Evolutionary conservation across 495 filamentous ascomycete species (phyloP).

Genomic region (Neohortaea acidophila): DNA sequence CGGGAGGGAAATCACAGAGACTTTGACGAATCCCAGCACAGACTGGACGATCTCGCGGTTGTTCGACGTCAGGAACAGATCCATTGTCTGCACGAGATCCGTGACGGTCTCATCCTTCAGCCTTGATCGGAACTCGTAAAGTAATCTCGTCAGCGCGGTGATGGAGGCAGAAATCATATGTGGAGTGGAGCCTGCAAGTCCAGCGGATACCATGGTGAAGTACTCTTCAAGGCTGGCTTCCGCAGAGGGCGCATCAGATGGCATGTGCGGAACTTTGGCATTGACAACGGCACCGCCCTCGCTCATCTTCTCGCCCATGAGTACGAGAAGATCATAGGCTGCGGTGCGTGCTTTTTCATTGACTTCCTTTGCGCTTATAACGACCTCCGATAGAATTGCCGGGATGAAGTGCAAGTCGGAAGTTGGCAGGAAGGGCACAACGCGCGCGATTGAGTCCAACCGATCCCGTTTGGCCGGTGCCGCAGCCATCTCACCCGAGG

Average conservation of each 20-base stretch:
- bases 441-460: slow-evolving; percentile 60
- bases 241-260: slow-evolving; percentile 56
- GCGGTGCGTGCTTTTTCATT: slow-evolving; percentile 82
- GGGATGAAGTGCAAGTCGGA: slow-evolving; percentile 82
- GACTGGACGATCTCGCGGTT: slow-evolving; percentile 91
- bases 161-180: slow-evolving; percentile 94
- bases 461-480: slow-evolving; percentile 68
- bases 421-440: slow-evolving; percentile 61
- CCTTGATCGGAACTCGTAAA: slow-evolving; percentile 65
- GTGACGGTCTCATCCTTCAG: slow-evolving; percentile 43
- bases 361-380: slow-evolving; percentile 88
- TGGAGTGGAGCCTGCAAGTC: slow-evolving; percentile 75
- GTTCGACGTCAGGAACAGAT: slow-evolving; percentile 72
- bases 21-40: slow-evolving; percentile 91
- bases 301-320: slow-evolving; percentile 68
- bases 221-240: slow-evolving; percentile 78
- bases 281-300: slow-evolving; percentile 66
- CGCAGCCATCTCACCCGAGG: slow-evolving; percentile 63
- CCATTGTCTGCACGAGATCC: slow-evolving; percentile 81
- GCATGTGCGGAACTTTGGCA: slow-evolving; percentile 72
- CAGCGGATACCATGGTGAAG: slow-evolving; percentile 94
- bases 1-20: slow-evolving; percentile 73
- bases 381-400: slow-evolving; percentile 75
- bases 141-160: slow-evolving; percentile 75
- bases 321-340: slow-evolving; percentile 80